Conservation (phyloP, 352 stramenopile genomes). For the Pythium sukuiense region DNA sequence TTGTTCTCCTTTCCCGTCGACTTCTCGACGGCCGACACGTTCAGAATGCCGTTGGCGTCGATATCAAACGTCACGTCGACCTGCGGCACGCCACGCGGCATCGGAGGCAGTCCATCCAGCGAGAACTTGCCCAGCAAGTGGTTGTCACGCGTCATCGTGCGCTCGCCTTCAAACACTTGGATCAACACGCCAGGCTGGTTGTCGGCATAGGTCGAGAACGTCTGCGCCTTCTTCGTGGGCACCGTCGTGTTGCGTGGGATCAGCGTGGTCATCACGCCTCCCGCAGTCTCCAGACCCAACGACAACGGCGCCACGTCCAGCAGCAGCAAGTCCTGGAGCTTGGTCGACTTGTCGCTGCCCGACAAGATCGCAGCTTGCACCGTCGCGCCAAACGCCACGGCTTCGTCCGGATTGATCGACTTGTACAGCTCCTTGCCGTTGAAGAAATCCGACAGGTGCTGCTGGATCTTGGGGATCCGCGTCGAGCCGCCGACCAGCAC, state of each 20-base stretch:
- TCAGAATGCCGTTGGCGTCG: conserved; percentile 92
- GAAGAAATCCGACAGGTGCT: conserved; percentile 57
- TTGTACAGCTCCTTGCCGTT: conserved; percentile 66
- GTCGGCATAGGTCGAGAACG: conserved; percentile 87
- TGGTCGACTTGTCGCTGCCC: conserved; percentile 71
- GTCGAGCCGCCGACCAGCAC: conserved; percentile 78
- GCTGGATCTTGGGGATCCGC: conserved; percentile 55
- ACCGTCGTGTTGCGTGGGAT: conserved; percentile 88
- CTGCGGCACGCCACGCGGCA: conserved; percentile 87
- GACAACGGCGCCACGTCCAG: conserved; percentile 88
- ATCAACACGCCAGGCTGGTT: conserved; percentile 88
- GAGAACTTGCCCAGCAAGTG: conserved; percentile 89
- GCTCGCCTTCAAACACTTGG: conserved; percentile 92
- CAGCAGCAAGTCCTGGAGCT: conserved; percentile 85
- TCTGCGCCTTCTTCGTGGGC: conserved; percentile 85
- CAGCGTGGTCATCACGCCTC: conserved; percentile 87
- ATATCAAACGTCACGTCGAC: conserved; percentile 92
- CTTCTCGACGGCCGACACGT: conserved; percentile 92
- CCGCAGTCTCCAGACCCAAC: conserved; percentile 84
- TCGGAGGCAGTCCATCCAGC: conserved; percentile 81
- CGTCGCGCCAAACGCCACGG: conserved; percentile 77
- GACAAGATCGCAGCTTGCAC: conserved; percentile 65
- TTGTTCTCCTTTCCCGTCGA: conserved; percentile 96
- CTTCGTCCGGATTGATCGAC: conserved; percentile 82
- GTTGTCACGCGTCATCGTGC: conserved; percentile 94